Evolutionary conservation across 2,329 filamentous ascomycete genomes (phyloP).

Genomic region (Verticillium nubilum): DNA sequence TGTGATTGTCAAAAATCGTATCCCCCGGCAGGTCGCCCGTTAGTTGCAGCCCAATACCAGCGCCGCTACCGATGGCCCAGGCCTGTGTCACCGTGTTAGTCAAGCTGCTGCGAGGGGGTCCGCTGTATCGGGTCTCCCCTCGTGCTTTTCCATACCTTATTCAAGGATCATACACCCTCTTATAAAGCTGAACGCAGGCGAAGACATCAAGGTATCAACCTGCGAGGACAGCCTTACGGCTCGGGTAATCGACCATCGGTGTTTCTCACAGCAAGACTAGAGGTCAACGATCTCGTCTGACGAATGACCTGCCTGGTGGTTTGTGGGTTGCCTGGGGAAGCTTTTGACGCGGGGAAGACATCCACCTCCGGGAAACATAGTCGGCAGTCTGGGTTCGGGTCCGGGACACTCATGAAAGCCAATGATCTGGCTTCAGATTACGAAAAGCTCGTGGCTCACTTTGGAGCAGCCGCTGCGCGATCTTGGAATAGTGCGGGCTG

Average conservation of each 20-base stretch:
- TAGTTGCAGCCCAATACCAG: slow-evolving; percentile 9
- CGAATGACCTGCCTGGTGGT: neutral
- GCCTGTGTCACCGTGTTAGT: neutral
- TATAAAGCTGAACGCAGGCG: too few relatives aligned
- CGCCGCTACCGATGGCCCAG: slow-evolving; percentile 4
- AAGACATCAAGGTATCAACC: too few relatives aligned
- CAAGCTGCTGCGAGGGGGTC: neutral
- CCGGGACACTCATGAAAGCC: too few relatives aligned
- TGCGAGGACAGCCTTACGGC: neutral
- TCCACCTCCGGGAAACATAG: neutral
- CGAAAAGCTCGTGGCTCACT: too few relatives aligned
- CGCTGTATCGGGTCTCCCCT: too few relatives aligned
- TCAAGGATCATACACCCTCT: too few relatives aligned
- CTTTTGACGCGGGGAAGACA: neutral
- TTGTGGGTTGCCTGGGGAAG: neutral
- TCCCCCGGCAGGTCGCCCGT: slow-evolving; percentile 6
- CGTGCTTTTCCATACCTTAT: too few relatives aligned
- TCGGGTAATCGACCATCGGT: neutral
- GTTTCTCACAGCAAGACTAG: neutral
- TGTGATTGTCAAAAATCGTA: slow-evolving; percentile 19
- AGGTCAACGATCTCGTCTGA: neutral
- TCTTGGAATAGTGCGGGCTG: too few relatives aligned
- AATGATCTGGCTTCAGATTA: too few relatives aligned
- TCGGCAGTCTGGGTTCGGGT: neutral
- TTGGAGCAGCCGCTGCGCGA: too few relatives aligned